These are phyloP conservation scores for Penicillium sp. DNA, from an alignment of 2,329 filamentous ascomycete species.

Conservation along the genomic window DNA sequence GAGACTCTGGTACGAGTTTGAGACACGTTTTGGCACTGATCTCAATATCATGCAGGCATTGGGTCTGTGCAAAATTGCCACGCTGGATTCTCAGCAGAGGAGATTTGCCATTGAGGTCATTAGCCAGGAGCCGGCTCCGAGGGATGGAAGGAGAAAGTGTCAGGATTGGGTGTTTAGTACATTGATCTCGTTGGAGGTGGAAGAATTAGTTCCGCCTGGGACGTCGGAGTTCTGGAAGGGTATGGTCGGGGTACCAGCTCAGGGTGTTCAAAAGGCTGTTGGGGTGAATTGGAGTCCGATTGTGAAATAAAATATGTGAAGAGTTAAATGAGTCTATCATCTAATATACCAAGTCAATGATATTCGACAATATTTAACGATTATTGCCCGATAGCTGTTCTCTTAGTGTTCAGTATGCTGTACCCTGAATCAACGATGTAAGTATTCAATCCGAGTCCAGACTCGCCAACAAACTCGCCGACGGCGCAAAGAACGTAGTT, in stretches of 20 bases:
- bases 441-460: slow-evolving; percentile 20
- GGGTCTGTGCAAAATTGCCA: slow-evolving; percentile 21
- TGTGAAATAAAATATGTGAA: background rate
- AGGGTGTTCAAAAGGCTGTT: slow-evolving; percentile 10
- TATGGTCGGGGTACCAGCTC: slow-evolving; percentile 18
- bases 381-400: too few relatives aligned
- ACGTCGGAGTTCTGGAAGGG: slow-evolving; percentile 27
- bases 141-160: slow-evolving; percentile 19
- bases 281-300: slow-evolving; percentile 9
- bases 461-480: slow-evolving; percentile 37
- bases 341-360: too few relatives aligned
- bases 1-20: slow-evolving; percentile 25
- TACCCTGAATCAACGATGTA: background rate
- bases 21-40: slow-evolving; percentile 19
- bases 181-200: slow-evolving; percentile 25
- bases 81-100: slow-evolving; percentile 17
- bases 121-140: slow-evolving; percentile 17
- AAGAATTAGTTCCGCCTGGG: slow-evolving; percentile 24
- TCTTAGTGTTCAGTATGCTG: too few relatives aligned
- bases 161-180: slow-evolving; percentile 29
- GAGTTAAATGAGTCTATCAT: too few relatives aligned
- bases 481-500: slow-evolving; percentile 55
- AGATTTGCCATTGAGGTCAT: slow-evolving; percentile 20
- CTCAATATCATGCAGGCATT: slow-evolving; percentile 23
- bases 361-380: background rate